A percentile compares a stretch with the other conserved stretches of the same genome.
phyloP scores from a whole-genome alignment of 208 protist genomes.

The Trypanosoma grayi region DNA sequence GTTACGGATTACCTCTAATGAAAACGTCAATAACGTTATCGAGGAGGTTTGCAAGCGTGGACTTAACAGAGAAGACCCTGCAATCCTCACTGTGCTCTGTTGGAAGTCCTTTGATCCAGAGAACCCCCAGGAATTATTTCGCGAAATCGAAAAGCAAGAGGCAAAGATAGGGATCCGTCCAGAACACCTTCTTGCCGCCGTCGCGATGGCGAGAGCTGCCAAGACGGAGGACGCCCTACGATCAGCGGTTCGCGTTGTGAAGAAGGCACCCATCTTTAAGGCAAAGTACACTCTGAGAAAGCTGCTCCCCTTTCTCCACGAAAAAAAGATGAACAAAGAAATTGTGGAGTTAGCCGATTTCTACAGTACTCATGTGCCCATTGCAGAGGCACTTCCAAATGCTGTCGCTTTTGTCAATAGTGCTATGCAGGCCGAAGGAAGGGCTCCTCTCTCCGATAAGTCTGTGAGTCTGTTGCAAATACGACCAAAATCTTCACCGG shows the following conservation, averaged over 20 bases:
- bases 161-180: constrained; percentile 46
- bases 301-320: constrained; percentile 60
- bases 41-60: constrained; percentile 61
- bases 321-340: constrained; percentile 53
- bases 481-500: background rate
- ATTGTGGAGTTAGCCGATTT: constrained; percentile 66
- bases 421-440: constrained; percentile 47
- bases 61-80: constrained; percentile 72
- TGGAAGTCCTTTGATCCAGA: constrained; percentile 52
- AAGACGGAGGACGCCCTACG: constrained; percentile 39
- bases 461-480: constrained; percentile 22
- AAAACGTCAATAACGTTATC: constrained; percentile 52
- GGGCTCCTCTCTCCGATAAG: constrained; percentile 41
- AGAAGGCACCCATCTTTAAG: constrained; percentile 26
- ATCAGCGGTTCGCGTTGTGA: constrained; percentile 35
- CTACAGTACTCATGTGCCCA: constrained; percentile 32
- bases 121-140: constrained; percentile 44
- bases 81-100: constrained; percentile 50
- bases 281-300: constrained; percentile 39
- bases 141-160: constrained; percentile 65
- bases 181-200: constrained; percentile 44
- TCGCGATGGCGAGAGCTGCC: constrained; percentile 31
- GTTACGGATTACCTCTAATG: constrained; percentile 43
- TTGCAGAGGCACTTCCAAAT: constrained; percentile 41
- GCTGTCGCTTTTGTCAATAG: constrained; percentile 78